Evolutionary conservation across 1,284 basidiomycete species (phyloP), one percentile per base, ranked within the genome.

Genomic region (Pyrrhoderma noxium): DNA sequence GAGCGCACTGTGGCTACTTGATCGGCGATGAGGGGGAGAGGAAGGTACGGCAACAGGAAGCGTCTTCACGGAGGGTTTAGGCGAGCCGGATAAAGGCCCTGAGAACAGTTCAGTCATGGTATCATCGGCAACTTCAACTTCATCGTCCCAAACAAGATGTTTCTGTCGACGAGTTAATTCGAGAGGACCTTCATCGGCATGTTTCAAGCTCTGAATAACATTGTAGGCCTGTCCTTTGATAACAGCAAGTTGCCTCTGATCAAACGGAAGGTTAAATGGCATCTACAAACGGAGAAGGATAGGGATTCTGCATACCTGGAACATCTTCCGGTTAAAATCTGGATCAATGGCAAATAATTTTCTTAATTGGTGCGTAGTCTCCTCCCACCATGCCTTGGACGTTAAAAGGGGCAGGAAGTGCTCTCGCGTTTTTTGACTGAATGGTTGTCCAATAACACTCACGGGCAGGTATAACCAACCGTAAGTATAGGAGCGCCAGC

Each of bases 151-250:
- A 11, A 93, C 85, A 22, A 89, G 73, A 9, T 83, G 79, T 62
- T 82, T 90, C 51, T 77, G 78, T 53, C 89, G 70, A 14, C 90
- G 76, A 4, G 89, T 92, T 19, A 93, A 70, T 61, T 93, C 90
- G 56, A 93, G 69, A 7, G 90, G 89, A 14, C 89, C 89, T 72
- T 81, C 79, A 61, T 82, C 83, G 77, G 82, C 57, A 23, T 87
- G 82, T 58, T 77, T 81, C 43, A 96, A 68, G 7, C 85, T 88
- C 63, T 93, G 85, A 1, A 94, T 77, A 31, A 95, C 82, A 59
- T 93, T 93, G 77, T 83, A 91, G 3, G 89, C 92, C 64, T 96
- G 93, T 2, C 92, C 93, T 65, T 93, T 93, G 57, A 95, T 82
- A 5, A 95, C 87, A 35, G 88, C 85, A 58, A 95, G 71, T 76